Base-by-base conservation (phyloP, 768 basidiomycete species). In the Leccinum longicurvipes region DNA sequence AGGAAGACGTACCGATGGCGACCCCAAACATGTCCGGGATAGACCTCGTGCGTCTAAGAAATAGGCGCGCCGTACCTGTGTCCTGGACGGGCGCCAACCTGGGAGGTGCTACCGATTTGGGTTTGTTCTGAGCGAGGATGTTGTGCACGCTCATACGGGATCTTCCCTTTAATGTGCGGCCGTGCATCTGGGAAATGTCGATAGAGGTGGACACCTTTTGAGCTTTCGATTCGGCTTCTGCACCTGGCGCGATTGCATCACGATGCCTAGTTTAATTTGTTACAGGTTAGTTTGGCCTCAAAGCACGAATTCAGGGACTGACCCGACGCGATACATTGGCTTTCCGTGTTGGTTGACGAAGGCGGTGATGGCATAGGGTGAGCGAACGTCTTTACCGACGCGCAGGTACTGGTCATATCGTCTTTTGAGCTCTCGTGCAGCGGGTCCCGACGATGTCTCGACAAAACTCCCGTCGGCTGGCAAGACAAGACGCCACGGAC, bases 281-380 rank as follows among this genome's bases (percentile, higher is more conserved):
- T 11, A 25, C 10, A 2, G 12, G 49, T 70, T 12, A 60, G 47
- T 50, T 29, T 25, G 14, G 17, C 11, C 8, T 5, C 21, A 32
- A 5, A 2, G 32, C 14, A 34, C 21, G 54, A 53, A 29, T 50
- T 53, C 9, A 48, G n/a, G 36, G 28, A 79, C 85, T 70, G 57
- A 91, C 89, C 88, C 84, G 45, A 93, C 80, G 48, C 91, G 86
- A 72, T 77, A 91, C 78, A 88, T 82, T 67, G 80, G 78, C 63
- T 83, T 84, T 51, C 91, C 91, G 71, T 89, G 84, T 66, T 91
- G 88, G 66, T 89, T 91, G 47, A 87, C 79, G 63, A 89, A 85
- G 8, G 85, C 85, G n/a, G 89, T 91, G 63, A 91, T 89, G 36
- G 84, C 84, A 66, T 86, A 93, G 3, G 91, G 90, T 12, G 89